These are phyloP conservation scores for Ananas comosus DNA, from an alignment of 176 grass and related monocot genomes.

Conservation along the genomic window DNA sequence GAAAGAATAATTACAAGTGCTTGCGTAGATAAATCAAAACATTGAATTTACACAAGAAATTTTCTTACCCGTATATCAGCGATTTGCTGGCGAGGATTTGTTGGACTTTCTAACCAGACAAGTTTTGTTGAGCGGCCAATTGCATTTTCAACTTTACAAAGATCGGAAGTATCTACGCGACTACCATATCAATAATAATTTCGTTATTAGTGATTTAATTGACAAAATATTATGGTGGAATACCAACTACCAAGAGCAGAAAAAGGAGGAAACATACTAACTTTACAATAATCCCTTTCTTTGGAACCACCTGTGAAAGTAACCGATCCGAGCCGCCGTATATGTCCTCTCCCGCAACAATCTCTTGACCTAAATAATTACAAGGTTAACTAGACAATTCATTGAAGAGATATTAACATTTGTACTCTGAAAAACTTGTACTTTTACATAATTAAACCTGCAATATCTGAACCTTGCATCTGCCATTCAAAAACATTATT, in stretches of 20 bases:
- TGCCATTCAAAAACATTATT: too few relatives aligned
- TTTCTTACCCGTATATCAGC: slow-evolving; percentile 69
- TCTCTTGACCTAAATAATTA: slow-evolving; percentile 64
- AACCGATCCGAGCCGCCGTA: slow-evolving; percentile 94
- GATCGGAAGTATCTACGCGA: slow-evolving; percentile 68
- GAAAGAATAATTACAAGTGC: neutral
- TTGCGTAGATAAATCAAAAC: too few relatives aligned
- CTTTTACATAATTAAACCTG: too few relatives aligned
- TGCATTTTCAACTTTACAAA: slow-evolving; percentile 52
- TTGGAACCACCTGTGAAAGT: slow-evolving; percentile 79
- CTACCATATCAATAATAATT: slow-evolving; percentile 34
- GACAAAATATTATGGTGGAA: slow-evolving; percentile 11
- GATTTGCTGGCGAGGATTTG: slow-evolving; percentile 91
- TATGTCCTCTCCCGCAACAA: slow-evolving; percentile 92
- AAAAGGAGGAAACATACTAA: slow-evolving; percentile 43
- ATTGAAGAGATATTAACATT: neutral
- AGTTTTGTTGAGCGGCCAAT: slow-evolving; percentile 58
- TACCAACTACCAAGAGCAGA: slow-evolving; percentile 4
- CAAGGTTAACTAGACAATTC: slow-evolving; percentile 2
- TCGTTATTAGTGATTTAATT: slow-evolving; percentile 13
- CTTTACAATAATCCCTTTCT: slow-evolving; percentile 81
- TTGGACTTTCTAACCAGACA: slow-evolving; percentile 97
- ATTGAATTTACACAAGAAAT: slow-evolving; percentile 4
- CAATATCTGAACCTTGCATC: too few relatives aligned
- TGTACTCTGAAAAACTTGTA: too few relatives aligned